phyloP scores from a whole-genome alignment of 2,329 filamentous ascomycete species.

The Coniochaeta pulveracea region DNA sequence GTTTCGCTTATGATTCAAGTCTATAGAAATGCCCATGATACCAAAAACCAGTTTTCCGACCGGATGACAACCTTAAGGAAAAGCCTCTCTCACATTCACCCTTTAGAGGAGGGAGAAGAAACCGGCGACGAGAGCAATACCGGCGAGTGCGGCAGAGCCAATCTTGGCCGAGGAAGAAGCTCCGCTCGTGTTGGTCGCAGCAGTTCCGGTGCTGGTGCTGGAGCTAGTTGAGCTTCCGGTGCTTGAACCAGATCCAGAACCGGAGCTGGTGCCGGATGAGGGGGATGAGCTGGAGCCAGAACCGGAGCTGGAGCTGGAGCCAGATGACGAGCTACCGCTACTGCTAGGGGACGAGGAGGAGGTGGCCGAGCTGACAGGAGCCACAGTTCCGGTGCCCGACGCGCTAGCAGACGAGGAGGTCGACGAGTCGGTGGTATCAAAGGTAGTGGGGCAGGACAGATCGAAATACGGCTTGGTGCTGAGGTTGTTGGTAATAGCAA shows the following conservation, averaged over 20 bases:
- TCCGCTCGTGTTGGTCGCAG: slow-evolving; percentile 1
- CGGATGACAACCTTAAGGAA: too few relatives aligned
- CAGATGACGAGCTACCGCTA: slow-evolving; percentile 8
- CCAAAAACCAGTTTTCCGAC: too few relatives aligned
- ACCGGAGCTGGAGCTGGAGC: slow-evolving; percentile 9
- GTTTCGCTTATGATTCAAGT: too few relatives aligned
- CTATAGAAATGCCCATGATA: too few relatives aligned
- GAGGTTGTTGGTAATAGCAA: slow-evolving; percentile 42
- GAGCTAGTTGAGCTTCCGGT: slow-evolving; percentile 7
- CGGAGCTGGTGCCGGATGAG: slow-evolving; percentile 1
- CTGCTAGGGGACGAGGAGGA: slow-evolving; percentile 9
- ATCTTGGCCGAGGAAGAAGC: slow-evolving; percentile 2
- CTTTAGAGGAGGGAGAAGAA: slow-evolving; percentile 14
- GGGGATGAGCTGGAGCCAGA: slow-evolving; percentile 7
- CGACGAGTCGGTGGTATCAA: slow-evolving; percentile 19
- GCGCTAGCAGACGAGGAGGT: slow-evolving; percentile 12
- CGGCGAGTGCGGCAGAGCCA: slow-evolving; percentile 9
- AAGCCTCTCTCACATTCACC: too few relatives aligned
- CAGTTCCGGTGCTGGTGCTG: slow-evolving; percentile 3
- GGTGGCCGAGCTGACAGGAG: slow-evolving; percentile 9
- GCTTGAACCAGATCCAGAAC: slow-evolving; percentile 2
- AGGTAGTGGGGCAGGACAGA: slow-evolving; percentile 37
- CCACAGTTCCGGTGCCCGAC: slow-evolving; percentile 7
- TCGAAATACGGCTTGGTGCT: slow-evolving; percentile 39
- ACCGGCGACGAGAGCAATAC: slow-evolving; percentile 12